Conservation (phyloP, 2,329 filamentous ascomycete genomes). For the Aspergillus pseudotamarii region DNA sequence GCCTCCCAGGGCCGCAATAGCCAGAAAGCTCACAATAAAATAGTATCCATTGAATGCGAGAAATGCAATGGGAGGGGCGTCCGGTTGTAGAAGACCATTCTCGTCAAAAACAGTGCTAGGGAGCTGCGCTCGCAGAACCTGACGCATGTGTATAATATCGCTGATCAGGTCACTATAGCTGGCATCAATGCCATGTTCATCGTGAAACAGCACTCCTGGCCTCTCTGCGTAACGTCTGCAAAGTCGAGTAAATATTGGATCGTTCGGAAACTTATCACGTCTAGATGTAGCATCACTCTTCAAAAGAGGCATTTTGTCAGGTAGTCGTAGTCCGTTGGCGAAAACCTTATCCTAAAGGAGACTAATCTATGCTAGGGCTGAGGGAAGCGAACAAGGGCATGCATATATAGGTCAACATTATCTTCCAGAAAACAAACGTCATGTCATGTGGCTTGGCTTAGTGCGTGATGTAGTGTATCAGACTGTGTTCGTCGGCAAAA, state of each 20-base stretch:
- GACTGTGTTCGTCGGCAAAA: no score
- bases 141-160: not conserved
- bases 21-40: not conserved
- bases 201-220: not conserved
- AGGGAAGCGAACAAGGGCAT: no score
- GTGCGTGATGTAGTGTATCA: no score
- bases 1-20: not conserved
- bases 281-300: no score
- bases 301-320: no score
- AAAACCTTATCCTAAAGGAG: no score
- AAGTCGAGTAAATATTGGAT: not conserved
- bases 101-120: not conserved
- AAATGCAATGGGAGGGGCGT: not conserved
- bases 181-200: not conserved
- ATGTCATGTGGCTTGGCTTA: no score
- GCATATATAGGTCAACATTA: no score
- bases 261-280: not conserved
- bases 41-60: not conserved
- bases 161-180: not conserved
- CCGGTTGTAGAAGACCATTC: not conserved
- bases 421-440: no score
- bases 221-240: not conserved
- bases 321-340: no score
- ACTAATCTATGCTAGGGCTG: no score
- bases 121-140: not conserved